A percentile compares a stretch with the other conserved stretches of the same genome.
Conservation (phyloP, 2,329 filamentous ascomycete genomes). For the Scedosporium minutisporum region DNA sequence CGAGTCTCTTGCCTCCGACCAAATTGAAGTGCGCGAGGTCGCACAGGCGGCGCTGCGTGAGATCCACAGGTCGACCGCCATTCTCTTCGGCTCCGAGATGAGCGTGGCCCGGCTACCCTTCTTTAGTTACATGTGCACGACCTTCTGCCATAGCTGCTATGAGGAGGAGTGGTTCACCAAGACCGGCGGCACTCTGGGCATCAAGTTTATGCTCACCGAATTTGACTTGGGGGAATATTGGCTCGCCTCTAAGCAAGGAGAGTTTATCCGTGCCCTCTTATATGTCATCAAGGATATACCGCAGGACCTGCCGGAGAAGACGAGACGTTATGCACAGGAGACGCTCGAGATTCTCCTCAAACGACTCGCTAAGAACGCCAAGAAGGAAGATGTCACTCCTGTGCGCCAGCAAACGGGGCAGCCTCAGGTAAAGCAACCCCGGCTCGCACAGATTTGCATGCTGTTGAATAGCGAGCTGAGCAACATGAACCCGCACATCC, state of each 20-base stretch:
- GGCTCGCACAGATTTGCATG: conserved; percentile 64
- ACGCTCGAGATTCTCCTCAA: conserved; percentile 72
- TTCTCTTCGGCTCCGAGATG: conserved; percentile 67
- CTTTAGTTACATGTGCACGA: conserved; percentile 72
- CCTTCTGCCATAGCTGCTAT: conserved; percentile 90
- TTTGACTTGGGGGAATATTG: conserved; percentile 76
- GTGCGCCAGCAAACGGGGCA: conserved; percentile 10
- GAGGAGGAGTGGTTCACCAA: conserved; percentile 99
- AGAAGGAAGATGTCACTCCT: conserved; percentile 63
- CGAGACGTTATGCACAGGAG: conserved; percentile 69
- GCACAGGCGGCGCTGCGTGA: conserved; percentile 70
- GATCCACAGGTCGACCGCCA: conserved; percentile 65
- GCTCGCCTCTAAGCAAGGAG: conserved; percentile 72
- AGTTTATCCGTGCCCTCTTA: conserved; percentile 83
- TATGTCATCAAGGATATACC: conserved; percentile 99
- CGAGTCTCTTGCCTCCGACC: conserved; percentile 81
- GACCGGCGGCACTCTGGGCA: conserved; percentile 81
- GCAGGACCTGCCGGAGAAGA: conserved; percentile 82
- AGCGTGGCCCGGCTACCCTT: conserved; percentile 70
- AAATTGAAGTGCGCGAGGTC: conserved; percentile 67
- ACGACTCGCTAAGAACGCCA: conserved; percentile 67
- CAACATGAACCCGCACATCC: conserved; percentile 93
- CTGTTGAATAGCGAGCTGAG: conserved; percentile 81
- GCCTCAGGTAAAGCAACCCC: neutral
- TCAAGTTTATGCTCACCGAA: conserved; percentile 77